Evolutionary conservation across 345 rosid genomes (phyloP).

Genomic region (Ailanthus altissimus): DNA sequence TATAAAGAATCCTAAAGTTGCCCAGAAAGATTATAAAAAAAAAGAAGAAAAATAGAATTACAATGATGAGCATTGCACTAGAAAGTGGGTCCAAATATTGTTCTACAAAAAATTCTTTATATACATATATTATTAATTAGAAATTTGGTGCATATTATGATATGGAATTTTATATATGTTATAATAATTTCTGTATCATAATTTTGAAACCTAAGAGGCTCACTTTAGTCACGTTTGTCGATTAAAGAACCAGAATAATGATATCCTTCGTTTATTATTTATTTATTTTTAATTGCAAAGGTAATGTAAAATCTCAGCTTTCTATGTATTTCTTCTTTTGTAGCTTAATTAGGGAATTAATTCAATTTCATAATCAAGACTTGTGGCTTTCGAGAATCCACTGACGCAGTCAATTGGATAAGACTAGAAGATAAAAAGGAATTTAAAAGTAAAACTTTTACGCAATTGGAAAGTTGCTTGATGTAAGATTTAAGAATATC

Average conservation of each 20-base stretch:
- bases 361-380: background rate
- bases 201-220: conserved; percentile 14
- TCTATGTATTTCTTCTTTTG: no score
- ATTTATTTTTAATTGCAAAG: background rate
- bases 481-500: background rate
- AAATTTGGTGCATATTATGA: background rate
- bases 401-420: background rate
- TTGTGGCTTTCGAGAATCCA: background rate
- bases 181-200: conserved; percentile 8
- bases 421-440: background rate
- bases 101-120: background rate
- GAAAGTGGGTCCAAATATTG: conserved; percentile 4
- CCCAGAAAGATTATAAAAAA: background rate
- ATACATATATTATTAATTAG: background rate
- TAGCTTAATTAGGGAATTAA: background rate
- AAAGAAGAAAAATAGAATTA: background rate
- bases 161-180: background rate
- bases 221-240: conserved; percentile 28
- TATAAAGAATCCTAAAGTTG: background rate
- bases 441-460: background rate
- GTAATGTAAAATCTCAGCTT: background rate
- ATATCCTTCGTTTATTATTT: background rate
- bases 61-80: conserved; percentile 17
- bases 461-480: background rate
- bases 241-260: conserved; percentile 15